These are phyloP conservation scores for Fraxinus baroniana DNA, from an alignment of 305 asterid genomes.

Conservation along the genomic window DNA sequence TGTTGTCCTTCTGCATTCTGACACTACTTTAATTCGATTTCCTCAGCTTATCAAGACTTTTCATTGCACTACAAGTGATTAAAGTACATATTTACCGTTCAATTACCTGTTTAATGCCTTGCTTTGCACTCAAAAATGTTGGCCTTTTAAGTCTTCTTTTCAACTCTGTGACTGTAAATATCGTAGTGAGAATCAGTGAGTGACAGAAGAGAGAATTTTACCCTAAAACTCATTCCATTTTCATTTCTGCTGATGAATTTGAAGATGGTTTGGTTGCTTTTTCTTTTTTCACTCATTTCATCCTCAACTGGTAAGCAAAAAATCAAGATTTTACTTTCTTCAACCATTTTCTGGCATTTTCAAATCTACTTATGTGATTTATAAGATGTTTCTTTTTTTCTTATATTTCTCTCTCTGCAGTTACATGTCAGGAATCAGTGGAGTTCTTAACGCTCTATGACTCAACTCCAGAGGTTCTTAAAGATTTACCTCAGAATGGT, in stretches of 20 bases:
- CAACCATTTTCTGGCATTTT: background rate
- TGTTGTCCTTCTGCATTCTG: slow-evolving; percentile 36
- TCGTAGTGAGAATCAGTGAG: slow-evolving; percentile 12
- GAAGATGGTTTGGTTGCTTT: slow-evolving; percentile 23
- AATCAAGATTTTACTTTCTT: background rate
- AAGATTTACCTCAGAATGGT: slow-evolving; percentile 20
- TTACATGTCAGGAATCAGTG: slow-evolving; percentile 38
- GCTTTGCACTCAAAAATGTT: slow-evolving; percentile 22
- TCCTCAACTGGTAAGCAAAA: slow-evolving; percentile 25
- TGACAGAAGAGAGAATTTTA: background rate
- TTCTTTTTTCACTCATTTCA: slow-evolving; percentile 25
- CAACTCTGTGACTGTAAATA: background rate
- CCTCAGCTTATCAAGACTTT: background rate
- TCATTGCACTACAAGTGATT: background rate
- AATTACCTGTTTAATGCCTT: background rate
- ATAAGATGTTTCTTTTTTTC: background rate
- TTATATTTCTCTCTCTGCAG: slow-evolving; percentile 29
- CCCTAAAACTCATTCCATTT: slow-evolving; percentile 1
- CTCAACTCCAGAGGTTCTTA: slow-evolving; percentile 26
- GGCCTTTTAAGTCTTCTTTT: background rate
- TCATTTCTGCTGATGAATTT: background rate
- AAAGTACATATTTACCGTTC: too few relatives aligned
- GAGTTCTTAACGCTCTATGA: slow-evolving; percentile 29
- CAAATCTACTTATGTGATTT: background rate
- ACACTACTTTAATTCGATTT: slow-evolving; percentile 13